These are phyloP conservation scores for Pseudocercospora crystallina DNA, from an alignment of 2,329 filamentous ascomycete genomes.

Conservation along the genomic window DNA sequence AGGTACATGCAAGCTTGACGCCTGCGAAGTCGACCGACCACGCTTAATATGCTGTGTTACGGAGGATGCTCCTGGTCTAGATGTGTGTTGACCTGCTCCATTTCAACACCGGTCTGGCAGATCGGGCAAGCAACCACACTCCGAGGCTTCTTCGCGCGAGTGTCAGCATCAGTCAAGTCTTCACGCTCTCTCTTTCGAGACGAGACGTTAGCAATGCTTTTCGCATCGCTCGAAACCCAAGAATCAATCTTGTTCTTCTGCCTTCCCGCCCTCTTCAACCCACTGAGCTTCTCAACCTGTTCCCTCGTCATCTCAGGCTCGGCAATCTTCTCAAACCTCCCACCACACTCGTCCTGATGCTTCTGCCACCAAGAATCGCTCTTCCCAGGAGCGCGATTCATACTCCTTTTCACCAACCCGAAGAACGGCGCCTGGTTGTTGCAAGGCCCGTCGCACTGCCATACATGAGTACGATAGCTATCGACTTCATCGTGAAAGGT, in stretches of 20 bases:
- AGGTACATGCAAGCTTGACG: too few relatives aligned
- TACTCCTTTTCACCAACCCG: slow-evolving; percentile 47
- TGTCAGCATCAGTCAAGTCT: slow-evolving; percentile 8
- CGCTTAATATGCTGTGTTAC: not conserved
- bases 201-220: not conserved
- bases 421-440: slow-evolving; percentile 41
- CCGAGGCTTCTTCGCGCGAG: not conserved
- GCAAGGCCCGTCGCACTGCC: slow-evolving; percentile 46
- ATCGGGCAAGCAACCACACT: slow-evolving; percentile 42
- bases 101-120: slow-evolving; percentile 33
- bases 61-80: slow-evolving; percentile 33
- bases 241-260: slow-evolving; percentile 47
- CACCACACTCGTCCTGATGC: slow-evolving; percentile 44
- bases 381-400: slow-evolving; percentile 46
- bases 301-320: slow-evolving; percentile 45
- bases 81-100: slow-evolving; percentile 41
- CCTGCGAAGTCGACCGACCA: too few relatives aligned
- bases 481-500: slow-evolving; percentile 50
- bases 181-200: slow-evolving; percentile 7
- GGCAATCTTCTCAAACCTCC: slow-evolving; percentile 42
- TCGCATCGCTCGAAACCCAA: slow-evolving; percentile 32
- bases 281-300: slow-evolving; percentile 40
- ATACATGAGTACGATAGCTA: slow-evolving; percentile 46
- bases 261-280: slow-evolving; percentile 41
- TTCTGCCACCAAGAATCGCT: slow-evolving; percentile 43